phyloP scores from a whole-genome alignment of 2,329 filamentous ascomycete species.

The Lasiodiplodia citricola region DNA sequence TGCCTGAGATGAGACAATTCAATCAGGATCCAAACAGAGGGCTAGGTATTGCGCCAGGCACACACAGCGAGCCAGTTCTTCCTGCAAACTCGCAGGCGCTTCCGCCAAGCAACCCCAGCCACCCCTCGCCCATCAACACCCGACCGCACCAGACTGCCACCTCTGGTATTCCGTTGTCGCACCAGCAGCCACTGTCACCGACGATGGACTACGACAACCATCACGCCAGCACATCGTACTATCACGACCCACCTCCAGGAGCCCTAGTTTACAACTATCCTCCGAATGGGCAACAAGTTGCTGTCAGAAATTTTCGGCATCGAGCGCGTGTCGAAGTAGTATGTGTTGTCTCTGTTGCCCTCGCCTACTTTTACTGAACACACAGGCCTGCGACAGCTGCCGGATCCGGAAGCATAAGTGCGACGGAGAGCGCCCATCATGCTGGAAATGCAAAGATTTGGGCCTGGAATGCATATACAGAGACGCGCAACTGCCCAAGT shows the following conservation, averaged over 20 bases:
- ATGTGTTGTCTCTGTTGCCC: neutral
- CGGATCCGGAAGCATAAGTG: slow-evolving; percentile 49
- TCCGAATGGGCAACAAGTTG: slow-evolving; percentile 32
- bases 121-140: slow-evolving; percentile 27
- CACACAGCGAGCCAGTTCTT: slow-evolving; percentile 33
- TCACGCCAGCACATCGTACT: slow-evolving; percentile 38
- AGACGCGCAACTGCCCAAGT: slow-evolving; percentile 91
- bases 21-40: slow-evolving; percentile 30
- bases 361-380: neutral
- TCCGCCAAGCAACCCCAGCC: slow-evolving; percentile 38
- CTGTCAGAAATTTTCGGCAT: too few relatives aligned
- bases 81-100: slow-evolving; percentile 42
- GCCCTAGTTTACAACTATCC: too few relatives aligned
- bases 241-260: slow-evolving; percentile 36
- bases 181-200: slow-evolving; percentile 31
- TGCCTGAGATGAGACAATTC: slow-evolving; percentile 12
- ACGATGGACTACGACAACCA: slow-evolving; percentile 43
- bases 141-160: slow-evolving; percentile 1
- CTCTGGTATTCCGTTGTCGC: neutral
- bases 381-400: slow-evolving; percentile 73
- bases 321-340: too few relatives aligned
- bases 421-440: slow-evolving; percentile 44
- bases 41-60: slow-evolving; percentile 37
- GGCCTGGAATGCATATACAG: slow-evolving; percentile 84
- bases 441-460: slow-evolving; percentile 79